Evolutionary conservation across 2,329 filamentous ascomycete species (phyloP).

Genomic region (Microcera coccophila): DNA sequence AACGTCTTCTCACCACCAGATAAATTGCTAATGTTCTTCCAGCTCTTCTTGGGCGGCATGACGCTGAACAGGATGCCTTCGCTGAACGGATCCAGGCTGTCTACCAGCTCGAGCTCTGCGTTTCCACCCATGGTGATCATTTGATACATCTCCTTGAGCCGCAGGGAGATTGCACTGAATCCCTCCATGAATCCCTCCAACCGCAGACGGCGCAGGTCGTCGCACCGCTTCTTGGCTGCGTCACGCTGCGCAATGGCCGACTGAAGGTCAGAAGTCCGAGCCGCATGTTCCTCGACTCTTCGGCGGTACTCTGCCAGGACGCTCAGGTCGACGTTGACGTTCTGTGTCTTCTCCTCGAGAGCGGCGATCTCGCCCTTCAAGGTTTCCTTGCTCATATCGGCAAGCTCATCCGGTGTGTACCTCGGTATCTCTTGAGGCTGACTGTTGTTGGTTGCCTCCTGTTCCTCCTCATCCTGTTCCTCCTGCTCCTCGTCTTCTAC

Average conservation of each 20-base stretch:
- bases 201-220: conserved; percentile 84
- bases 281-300: conserved; percentile 75
- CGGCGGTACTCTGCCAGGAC: conserved; percentile 87
- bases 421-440: conserved; percentile 63
- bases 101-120: conserved; percentile 93
- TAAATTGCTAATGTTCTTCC: conserved; percentile 98
- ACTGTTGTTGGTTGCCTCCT: conserved; percentile 23
- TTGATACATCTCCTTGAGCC: conserved; percentile 99
- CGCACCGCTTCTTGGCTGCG: conserved; percentile 82
- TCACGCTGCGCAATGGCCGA: conserved; percentile 76
- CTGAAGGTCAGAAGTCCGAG: conserved; percentile 78
- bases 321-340: conserved; percentile 79
- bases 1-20: conserved; percentile 97
- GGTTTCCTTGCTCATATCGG: conserved; percentile 60
- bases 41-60: conserved; percentile 99
- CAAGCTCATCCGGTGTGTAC: conserved; percentile 69
- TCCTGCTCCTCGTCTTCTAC: conserved; percentile 29
- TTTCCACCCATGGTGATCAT: conserved; percentile 99
- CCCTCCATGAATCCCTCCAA: conserved; percentile 98
- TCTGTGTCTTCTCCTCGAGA: conserved; percentile 70
- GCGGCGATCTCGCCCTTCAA: conserved; percentile 60
- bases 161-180: conserved; percentile 87
- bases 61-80: conserved; percentile 97
- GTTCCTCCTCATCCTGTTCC: conserved; percentile 27
- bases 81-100: conserved; percentile 92